Percentiles rank a stretch among this genome's conserved stretches.
These are phyloP conservation scores for Bruguiera hainesii DNA, from an alignment of 441 rosid species.

Conservation along the genomic window DNA sequence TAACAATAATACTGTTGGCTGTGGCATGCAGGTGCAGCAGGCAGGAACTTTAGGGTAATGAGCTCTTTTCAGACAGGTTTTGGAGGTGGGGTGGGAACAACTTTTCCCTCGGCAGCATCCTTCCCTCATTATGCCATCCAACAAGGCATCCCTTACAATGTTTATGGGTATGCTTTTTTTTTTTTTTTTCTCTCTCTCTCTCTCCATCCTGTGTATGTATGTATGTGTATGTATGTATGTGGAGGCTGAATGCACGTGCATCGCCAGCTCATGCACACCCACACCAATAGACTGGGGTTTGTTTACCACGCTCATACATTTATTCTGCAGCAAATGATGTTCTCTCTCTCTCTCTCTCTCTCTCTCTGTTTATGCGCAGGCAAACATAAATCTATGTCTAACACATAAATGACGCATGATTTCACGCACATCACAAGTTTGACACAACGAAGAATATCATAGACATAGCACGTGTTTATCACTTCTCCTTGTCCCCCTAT, in stretches of 20 bases:
- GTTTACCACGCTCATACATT: too few relatives aligned
- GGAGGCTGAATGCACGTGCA: conserved; percentile 27
- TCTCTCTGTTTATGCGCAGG: not conserved
- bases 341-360: conserved; percentile 7
- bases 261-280: conserved; percentile 50
- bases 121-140: conserved; percentile 74
- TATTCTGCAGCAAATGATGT: not conserved
- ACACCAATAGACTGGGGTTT: not conserved
- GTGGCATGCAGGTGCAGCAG: conserved; percentile 23
- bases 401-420: not conserved
- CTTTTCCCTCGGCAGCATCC: conserved; percentile 61
- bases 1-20: not conserved
- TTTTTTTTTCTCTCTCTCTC: not conserved
- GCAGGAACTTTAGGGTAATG: conserved; percentile 55
- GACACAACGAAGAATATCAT: not conserved
- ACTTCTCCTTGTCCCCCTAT: not conserved
- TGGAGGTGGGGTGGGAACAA: conserved; percentile 45
- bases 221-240: not conserved
- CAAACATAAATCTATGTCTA: not conserved
- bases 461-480: conserved; percentile 7
- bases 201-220: not conserved
- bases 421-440: not conserved
- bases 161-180: conserved; percentile 47
- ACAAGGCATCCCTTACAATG: conserved; percentile 65
- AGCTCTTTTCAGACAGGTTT: conserved; percentile 58